Evolutionary conservation across 305 asterid genomes (phyloP).

Genomic region (Plantago lanceolata): DNA sequence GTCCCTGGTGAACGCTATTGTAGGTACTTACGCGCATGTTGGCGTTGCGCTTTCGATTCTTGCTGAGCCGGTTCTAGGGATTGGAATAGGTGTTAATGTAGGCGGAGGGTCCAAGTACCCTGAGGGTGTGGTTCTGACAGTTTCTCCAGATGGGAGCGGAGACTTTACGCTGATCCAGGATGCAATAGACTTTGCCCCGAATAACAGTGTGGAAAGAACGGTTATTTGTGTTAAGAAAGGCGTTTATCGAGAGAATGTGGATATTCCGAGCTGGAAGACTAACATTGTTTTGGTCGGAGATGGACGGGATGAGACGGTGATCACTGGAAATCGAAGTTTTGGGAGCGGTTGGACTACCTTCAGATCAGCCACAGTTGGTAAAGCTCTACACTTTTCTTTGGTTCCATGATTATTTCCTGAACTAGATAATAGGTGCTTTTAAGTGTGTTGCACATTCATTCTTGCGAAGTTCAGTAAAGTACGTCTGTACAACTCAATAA

Average conservation of each 20-base stretch:
- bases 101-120: conserved; percentile 36
- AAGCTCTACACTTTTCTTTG: neutral
- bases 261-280: conserved; percentile 66
- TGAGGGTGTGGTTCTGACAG: conserved; percentile 40
- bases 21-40: conserved; percentile 40
- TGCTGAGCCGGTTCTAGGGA: conserved; percentile 18
- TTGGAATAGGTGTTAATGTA: conserved; percentile 21
- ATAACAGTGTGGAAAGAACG: conserved; percentile 51
- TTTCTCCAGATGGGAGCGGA: conserved; percentile 74
- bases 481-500: neutral
- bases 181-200: conserved; percentile 62
- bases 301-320: conserved; percentile 59
- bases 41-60: conserved; percentile 60
- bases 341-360: conserved; percentile 84
- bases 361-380: conserved; percentile 93
- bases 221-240: conserved; percentile 56
- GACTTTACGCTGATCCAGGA: conserved; percentile 52
- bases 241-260: conserved; percentile 65
- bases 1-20: conserved; percentile 34
- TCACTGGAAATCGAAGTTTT: conserved; percentile 53
- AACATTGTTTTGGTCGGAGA: conserved; percentile 80
- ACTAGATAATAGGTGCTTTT: no score
- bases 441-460: no score
- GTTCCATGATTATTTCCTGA: neutral
- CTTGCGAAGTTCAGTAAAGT: neutral